Percentiles rank a stretch among this genome's conserved stretches.
phyloP scores from a whole-genome alignment of 2,329 filamentous ascomycete genomes.

The Leptoxyphium fumago region DNA sequence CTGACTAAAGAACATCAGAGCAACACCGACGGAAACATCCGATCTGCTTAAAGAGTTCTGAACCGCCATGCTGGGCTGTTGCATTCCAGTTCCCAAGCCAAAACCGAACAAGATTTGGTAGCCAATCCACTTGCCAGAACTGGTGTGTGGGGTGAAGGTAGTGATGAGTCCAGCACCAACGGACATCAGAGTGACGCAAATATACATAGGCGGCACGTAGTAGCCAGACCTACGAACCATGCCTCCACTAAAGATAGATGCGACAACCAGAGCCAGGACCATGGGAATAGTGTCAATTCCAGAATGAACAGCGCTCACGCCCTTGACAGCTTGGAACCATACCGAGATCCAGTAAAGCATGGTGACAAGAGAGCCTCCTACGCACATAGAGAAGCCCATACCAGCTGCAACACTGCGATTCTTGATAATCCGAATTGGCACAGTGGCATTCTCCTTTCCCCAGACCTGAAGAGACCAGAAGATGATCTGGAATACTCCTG shows the following conservation, averaged over 20 bases:
- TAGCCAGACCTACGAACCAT: conserved; percentile 25
- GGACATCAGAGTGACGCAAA: conserved; percentile 23
- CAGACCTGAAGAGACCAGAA: conserved; percentile 28
- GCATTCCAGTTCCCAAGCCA: conserved; percentile 28
- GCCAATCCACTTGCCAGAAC: conserved; percentile 30
- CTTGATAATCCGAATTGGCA: conserved; percentile 25
- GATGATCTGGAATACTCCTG: conserved; percentile 21
- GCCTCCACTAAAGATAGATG: conserved; percentile 24
- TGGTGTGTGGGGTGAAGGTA: conserved; percentile 24
- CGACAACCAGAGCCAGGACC: conserved; percentile 29
- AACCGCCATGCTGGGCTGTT: conserved; percentile 26
- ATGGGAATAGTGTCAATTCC: conserved; percentile 34
- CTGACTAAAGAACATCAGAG: conserved; percentile 28
- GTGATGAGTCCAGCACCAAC: conserved; percentile 30
- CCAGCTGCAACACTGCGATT: conserved; percentile 27
- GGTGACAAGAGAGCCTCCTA: conserved; percentile 29
- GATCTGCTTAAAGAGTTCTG: conserved; percentile 22
- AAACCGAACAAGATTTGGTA: conserved; percentile 33
- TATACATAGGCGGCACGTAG: conserved; percentile 32
- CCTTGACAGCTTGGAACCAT: conserved; percentile 36
- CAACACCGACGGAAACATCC: conserved; percentile 26
- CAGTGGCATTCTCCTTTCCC: conserved; percentile 24
- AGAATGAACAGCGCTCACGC: conserved; percentile 28
- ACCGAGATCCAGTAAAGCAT: conserved; percentile 30
- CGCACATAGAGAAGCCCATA: conserved; percentile 25